Base-by-base conservation (phyloP, 169 alveolate species). In the Plasmodium gaboni region DNA sequence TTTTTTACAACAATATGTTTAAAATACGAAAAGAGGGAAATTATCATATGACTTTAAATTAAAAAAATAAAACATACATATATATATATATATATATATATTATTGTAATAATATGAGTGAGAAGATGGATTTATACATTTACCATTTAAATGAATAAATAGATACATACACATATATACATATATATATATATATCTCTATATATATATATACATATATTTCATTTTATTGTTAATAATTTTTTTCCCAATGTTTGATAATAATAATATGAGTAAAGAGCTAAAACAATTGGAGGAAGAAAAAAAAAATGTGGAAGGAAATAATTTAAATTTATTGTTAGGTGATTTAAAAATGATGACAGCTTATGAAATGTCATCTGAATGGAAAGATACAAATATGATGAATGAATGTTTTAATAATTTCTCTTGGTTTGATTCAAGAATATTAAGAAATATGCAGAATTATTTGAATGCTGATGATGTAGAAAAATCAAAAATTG, bases 301-400 rank as follows among this genome's bases (percentile, higher is more conserved):
- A 67, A 80, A 80, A 32, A 65, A 48, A 51, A 65, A 65, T 1
- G n/a, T 80, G 6, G 57, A 48, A 12, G 89, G 89, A 50, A 65
- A 80, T 17, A 80, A 80, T 55, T 80, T 80, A 80, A 80, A 80
- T 46, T 80, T 80, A 38, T 70, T 92, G 38, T 46, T 92, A 46
- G 78, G 85, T 2, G 95, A 92, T 72, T 38, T 92, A 80, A 92
- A 92, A 78, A 69, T 92, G 94, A 50, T 92, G 64, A 68, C 87
- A 19, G 95, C 95, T 0, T 92, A 92, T 71, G 88, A 88, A 50
- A 59, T 89, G 73, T 92, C 95, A 10, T 92, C 94, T 13, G 93
- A 67, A 48, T 92, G 95, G 95, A 92, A 92, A 48, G 95, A 92
- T 76, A 85, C 89, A 46, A 59, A 73, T 42, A 85, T 89, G 72